Base-by-base conservation (phyloP, 2,329 filamentous ascomycete species). In the Fusarium sp. region DNA sequence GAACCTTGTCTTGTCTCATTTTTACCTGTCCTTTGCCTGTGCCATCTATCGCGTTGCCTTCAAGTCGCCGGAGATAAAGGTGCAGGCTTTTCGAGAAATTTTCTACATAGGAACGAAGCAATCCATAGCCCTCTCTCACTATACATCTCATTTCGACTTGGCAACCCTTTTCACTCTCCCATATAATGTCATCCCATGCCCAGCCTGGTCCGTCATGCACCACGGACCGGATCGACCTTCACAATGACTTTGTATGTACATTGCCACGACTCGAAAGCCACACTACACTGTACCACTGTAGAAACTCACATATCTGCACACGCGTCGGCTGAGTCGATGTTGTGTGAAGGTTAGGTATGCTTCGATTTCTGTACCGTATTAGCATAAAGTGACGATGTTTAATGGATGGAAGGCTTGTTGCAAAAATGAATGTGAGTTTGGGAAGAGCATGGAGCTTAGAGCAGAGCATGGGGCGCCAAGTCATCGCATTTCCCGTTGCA, bases 401-500 rank as follows among this genome's bases (percentile, higher is more conserved):
- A 12, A 65, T 38, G 18, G 10, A 38, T 11, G 27, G 27, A 60
- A 51, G 44, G 54, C 15, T 53, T 57, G 62, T 63, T 43, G 50
- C 49, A 61, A 65, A 47, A 66, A 47, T 58, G 50, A 66, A 47
- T 57, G 46, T 51, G 65, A 62, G 47, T 61, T 59, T 63, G 38
- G 38, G 52, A 50, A 55, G 67, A 57, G 59, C 57, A 49, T 51
- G 55, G 57, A 68, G 61, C 70, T 59, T 63, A 25, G 32, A 34
- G 32, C 16, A 32, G 57, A 71, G 52, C 63, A 63, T 66, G 71
- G 71, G 71, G 63, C 66, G 68, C 73, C 73, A 76, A 61, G 70
- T 75, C 74, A 77, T 76, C 71, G 69, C 69, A 74, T 76, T 74
- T 74, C 63, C 72, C 67, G 71, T 73, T 68, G 58, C 73, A 69